A percentile compares a stretch with the other conserved stretches of the same genome.
These are phyloP conservation scores for Arthrinium puccinioides DNA, from an alignment of 2,329 filamentous ascomycete genomes.

Conservation along the genomic window DNA sequence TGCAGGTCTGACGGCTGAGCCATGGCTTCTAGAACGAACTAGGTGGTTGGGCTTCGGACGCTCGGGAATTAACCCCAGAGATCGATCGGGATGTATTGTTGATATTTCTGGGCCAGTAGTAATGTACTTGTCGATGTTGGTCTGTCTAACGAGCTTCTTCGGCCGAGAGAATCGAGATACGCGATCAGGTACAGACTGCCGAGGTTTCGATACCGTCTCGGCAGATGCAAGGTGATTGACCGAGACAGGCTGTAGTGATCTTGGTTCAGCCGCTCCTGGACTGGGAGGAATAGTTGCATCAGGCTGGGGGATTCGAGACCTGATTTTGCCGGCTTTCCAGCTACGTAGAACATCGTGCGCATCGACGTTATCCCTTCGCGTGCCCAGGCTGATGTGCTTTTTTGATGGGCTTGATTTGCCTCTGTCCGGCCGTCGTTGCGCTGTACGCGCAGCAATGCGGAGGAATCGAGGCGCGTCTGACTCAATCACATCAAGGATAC, in stretches of 20 bases:
- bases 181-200: constrained; percentile 4
- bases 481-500: constrained; percentile 55
- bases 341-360: constrained; percentile 42
- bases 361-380: constrained; percentile 53
- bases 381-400: constrained; percentile 55
- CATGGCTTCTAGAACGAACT: background rate
- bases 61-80: too few species aligned
- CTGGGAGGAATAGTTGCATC: constrained; percentile 18
- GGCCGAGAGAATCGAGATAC: constrained; percentile 18
- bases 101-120: too few species aligned
- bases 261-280: constrained; percentile 7
- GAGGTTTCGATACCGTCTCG: constrained; percentile 8
- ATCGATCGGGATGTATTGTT: too few species aligned
- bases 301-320: constrained; percentile 30
- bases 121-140: constrained; percentile 23
- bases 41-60: too few species aligned
- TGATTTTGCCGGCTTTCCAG: constrained; percentile 49
- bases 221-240: constrained; percentile 10
- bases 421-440: constrained; percentile 34
- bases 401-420: constrained; percentile 47
- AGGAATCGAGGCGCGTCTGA: constrained; percentile 48
- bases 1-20: constrained; percentile 34
- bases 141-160: constrained; percentile 18
- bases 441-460: constrained; percentile 53
- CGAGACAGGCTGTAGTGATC: constrained; percentile 17